These are phyloP conservation scores for Rhexocercosporidium sp. DNA, from an alignment of 2,329 filamentous ascomycete species.

Conservation along the genomic window DNA sequence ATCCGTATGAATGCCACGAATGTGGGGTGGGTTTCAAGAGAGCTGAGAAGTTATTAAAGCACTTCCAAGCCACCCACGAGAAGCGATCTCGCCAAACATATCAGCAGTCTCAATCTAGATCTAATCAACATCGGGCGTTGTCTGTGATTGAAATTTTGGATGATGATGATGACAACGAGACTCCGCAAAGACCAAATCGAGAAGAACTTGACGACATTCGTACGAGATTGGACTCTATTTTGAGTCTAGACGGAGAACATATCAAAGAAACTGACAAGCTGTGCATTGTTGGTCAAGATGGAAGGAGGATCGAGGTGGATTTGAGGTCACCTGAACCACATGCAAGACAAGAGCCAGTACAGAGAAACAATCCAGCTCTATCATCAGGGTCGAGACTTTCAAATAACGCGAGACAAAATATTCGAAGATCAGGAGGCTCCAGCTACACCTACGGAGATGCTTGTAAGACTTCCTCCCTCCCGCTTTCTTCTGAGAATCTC, in stretches of 20 bases:
- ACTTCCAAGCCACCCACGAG: slow-evolving; percentile 9
- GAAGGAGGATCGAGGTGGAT: not conserved
- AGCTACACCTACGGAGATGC: slow-evolving; percentile 30
- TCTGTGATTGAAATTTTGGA: slow-evolving; percentile 7
- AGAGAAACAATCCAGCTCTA: not conserved
- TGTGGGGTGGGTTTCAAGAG: not conserved
- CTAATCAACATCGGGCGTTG: not conserved
- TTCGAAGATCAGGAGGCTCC: not conserved
- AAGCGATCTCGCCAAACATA: not conserved
- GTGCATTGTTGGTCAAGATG: not conserved
- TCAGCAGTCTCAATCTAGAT: not conserved
- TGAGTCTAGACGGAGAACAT: slow-evolving; percentile 2
- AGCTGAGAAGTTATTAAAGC: not conserved
- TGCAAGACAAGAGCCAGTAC: not conserved
- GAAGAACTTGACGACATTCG: slow-evolving; percentile 1
- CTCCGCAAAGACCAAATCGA: not conserved
- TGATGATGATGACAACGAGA: not conserved
- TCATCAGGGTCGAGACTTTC: not conserved
- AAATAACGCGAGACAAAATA: not conserved
- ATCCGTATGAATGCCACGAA: not conserved
- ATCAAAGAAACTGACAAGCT: not conserved
- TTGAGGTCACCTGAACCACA: not conserved
- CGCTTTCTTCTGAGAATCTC: not conserved
- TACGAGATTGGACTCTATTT: not conserved
- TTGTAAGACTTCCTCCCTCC: slow-evolving; percentile 34